Base-by-base conservation (phyloP, 2,329 filamentous ascomycete genomes). In the Colletotrichum spaethianum region DNA sequence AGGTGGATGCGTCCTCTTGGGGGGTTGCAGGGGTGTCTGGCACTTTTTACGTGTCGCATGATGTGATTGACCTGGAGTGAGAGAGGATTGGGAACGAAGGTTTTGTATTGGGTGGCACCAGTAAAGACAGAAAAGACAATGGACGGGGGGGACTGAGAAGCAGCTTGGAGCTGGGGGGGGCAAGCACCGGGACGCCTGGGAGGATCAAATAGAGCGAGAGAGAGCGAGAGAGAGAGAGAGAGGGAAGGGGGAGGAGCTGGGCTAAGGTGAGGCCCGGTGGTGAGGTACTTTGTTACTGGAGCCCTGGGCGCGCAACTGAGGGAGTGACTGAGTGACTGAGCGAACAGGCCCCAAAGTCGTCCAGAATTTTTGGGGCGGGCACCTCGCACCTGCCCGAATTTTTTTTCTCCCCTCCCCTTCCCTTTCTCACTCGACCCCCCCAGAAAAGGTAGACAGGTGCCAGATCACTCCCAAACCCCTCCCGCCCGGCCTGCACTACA, bases 351-450 rank as follows among this genome's bases (percentile, higher is more conserved):
- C 57, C 57, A 46, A 48, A 38, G 9, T 23, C 42, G 52, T 14
- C 33, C 50, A 50, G 42, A 20, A 63, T 68, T 72, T 63, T 61
- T 63, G 44, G 63, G 28, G 50, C 50, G 57, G 36, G 73, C 79
- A 79, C 75, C 80, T 70, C 79, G 80, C 80, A 78, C 80, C 78
- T 77, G 74, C 78, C 74, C 69, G 76, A 74, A 67, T 78, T 75
- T 77, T 73, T 77, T 78, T 78, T 66, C 74, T 77, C 76, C 75
- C 75, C 65, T 75, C 75, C 50, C 50, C 76, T 78, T 75, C 79
- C 77, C 75, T 59, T 70, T 76, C 74, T 73, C 75, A 74, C 74
- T 48, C 31, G 63, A 16, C 53, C 53, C 61, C 67, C 50, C 55
- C 74, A 66, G 57, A 46, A 63, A 66, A 60, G 31, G 55, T 66